These are phyloP conservation scores for Hypoxylon intermedium DNA, from an alignment of 495 filamentous ascomycete genomes.

Conservation along the genomic window DNA sequence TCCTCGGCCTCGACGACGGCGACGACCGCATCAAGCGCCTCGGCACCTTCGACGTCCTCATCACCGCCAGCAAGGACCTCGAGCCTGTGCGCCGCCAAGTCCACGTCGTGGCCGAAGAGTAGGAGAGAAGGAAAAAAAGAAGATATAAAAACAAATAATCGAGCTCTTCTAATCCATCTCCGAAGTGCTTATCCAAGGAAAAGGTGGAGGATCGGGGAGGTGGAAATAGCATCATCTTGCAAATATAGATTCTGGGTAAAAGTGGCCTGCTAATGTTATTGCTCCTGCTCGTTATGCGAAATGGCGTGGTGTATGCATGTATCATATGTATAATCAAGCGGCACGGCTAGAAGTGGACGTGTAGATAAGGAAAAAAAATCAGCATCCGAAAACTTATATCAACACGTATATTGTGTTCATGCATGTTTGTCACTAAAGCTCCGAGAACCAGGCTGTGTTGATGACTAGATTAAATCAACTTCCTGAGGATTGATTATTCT, in stretches of 20 bases:
- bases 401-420: too few relatives aligned
- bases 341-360: slow-evolving; percentile 10
- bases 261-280: background rate
- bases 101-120: slow-evolving; percentile 43
- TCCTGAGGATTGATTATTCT: too few relatives aligned
- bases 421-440: too few relatives aligned
- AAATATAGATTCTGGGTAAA: too few relatives aligned
- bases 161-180: too few relatives aligned
- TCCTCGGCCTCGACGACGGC: too few relatives aligned
- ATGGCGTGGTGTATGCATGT: slow-evolving; percentile 13
- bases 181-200: background rate
- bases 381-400: too few relatives aligned
- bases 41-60: slow-evolving; percentile 48
- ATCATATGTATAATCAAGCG: slow-evolving; percentile 26
- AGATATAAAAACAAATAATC: too few relatives aligned
- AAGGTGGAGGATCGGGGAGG: too few relatives aligned
- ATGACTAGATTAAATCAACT: too few relatives aligned
- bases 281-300: background rate
- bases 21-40: slow-evolving; percentile 50
- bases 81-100: slow-evolving; percentile 43
- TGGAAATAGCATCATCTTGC: too few relatives aligned
- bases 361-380: slow-evolving; percentile 15
- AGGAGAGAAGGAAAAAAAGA: background rate
- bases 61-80: slow-evolving; percentile 28
- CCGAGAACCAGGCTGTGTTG: too few relatives aligned